Evolutionary conservation across 139 green algal species (phyloP), one percentile per base, ranked within the genome.

Genomic region (Ulvella scutata): DNA sequence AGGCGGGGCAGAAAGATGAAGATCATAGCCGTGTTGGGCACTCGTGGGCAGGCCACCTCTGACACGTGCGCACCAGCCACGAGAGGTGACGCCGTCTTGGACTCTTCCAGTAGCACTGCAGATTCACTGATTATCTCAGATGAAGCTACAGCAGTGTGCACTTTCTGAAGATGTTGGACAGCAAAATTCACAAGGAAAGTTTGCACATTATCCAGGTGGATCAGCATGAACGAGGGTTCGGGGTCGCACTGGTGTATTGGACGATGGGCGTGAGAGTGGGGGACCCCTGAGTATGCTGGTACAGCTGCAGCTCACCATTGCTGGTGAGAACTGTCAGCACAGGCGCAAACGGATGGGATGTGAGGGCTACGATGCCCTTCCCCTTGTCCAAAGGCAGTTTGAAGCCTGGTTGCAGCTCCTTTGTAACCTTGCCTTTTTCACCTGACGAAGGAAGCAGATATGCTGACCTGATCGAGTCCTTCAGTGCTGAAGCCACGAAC

Each of bases 71-170:
- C 51, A 6, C 51, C 51, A 7, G 51, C 51, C 51, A 67, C 51
- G n/a, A 36, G 51, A 9, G 51, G 51, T 23, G 51, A 36, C 17
- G 51, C n/a, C 20, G 17, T 23, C 6, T 9, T 6, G n/a, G 51
- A 67, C 51, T 67, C 51, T 26, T 67, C 51, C 51, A 67, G 51
- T 36, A 67, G 51, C 51, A 67, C 51, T 67, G 51, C 51, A 67
- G n/a, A 17, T 20, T 36, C 51, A 67, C 51, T 26, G 51, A 13
- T 36, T 26, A 31, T 67, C 51, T 31, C 51, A 34, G n/a, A 2
- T 13, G 20, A n/a, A n/a, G n/a, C n/a, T n/a, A n/a, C n/a, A n/a
- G 21, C 40, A 59, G 40, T 59, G 40, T 59, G 40, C 40, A 59
- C 40, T n/a, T n/a, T n/a, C n/a, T n/a, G n/a, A n/a, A n/a, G n/a